Base-by-base conservation (phyloP, 169 alveolate species). In the Theileria sp. region DNA sequence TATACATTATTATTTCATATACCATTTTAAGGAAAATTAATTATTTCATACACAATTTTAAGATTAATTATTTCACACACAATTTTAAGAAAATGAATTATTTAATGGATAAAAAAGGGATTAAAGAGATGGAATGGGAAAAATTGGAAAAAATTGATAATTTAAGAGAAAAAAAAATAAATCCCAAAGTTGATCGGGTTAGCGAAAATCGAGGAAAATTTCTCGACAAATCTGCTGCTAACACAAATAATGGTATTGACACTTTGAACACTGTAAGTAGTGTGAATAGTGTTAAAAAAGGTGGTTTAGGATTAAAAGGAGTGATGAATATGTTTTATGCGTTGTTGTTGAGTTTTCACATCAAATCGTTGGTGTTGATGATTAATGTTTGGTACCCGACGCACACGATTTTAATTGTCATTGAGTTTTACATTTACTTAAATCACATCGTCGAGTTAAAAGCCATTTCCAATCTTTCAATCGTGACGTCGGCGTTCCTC, bases 371-470 rank as follows among this genome's bases (percentile, higher is more conserved):
- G 68, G 87, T 80, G 34, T 76, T 80, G 6, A 80, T 80, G 87
- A 80, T 80, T 77, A 80, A 70, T 23, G 75, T 80, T 32, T 80
- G 87, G 87, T 74, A 74, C 36, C 87, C 87, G 3, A 72, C 82
- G 38, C 69, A 69, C 19, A 58, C 87, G 23, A 30, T 80, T 4
- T 64, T 80, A n/a, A 78, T 77, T 0, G 87, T 78, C 13, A 60
- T 80, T 17, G 87, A 80, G 30, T 3, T 80, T 12, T 80, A 80
- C 26, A 78, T 78, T 13, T 80, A 80, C 49, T 36, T 58, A 26
- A 80, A 81, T 72, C 71, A 80, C 38, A 79, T 66, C 3, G 19
- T 80, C 38, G 87, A 75, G 3, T 28, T 80, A 12, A 61, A 60
- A n/a, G 81, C 76, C 0, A 61, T 79, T 26, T 80, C 77, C 17